Evolutionary conservation across 129 eudicot genomes (phyloP).

Genomic region (Saussurea involucrata): DNA sequence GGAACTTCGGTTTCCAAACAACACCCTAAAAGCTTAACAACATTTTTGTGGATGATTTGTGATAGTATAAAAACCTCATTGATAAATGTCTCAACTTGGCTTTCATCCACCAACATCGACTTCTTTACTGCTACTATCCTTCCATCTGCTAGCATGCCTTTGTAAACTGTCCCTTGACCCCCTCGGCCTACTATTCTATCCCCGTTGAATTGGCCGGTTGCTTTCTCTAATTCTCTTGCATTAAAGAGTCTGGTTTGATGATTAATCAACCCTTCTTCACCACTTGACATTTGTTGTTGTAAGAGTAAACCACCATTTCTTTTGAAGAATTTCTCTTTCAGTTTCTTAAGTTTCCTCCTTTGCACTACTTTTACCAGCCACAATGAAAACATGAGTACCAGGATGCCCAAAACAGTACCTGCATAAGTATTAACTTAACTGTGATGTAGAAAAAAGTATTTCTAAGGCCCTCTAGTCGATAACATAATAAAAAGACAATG

Average conservation of each 20-base stretch:
- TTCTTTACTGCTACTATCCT: constrained; percentile 42
- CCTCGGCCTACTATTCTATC: constrained; percentile 40
- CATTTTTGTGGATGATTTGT: constrained; percentile 40
- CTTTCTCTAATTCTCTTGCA: constrained; percentile 29
- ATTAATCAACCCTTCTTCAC: constrained; percentile 4
- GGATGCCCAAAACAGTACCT: background rate
- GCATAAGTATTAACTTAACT: no score
- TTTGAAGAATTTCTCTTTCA: background rate
- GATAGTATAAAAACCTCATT: constrained; percentile 44
- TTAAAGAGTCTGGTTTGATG: constrained; percentile 26
- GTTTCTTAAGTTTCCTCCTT: background rate
- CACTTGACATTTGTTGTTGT: constrained; percentile 20
- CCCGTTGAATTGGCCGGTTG: constrained; percentile 36
- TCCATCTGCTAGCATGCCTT: constrained; percentile 28
- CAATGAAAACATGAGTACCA: background rate
- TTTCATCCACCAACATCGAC: constrained; percentile 35
- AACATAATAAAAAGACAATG: no score
- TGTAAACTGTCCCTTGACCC: constrained; percentile 40
- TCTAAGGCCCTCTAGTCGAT: no score
- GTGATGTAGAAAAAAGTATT: no score
- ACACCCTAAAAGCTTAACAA: constrained; percentile 46
- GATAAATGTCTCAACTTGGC: constrained; percentile 47
- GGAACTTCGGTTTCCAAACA: constrained; percentile 54
- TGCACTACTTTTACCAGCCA: background rate
- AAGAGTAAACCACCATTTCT: constrained; percentile 1